Evolutionary conservation across 129 eudicot genomes (phyloP).

Genomic region (Cynara cardunculus): DNA sequence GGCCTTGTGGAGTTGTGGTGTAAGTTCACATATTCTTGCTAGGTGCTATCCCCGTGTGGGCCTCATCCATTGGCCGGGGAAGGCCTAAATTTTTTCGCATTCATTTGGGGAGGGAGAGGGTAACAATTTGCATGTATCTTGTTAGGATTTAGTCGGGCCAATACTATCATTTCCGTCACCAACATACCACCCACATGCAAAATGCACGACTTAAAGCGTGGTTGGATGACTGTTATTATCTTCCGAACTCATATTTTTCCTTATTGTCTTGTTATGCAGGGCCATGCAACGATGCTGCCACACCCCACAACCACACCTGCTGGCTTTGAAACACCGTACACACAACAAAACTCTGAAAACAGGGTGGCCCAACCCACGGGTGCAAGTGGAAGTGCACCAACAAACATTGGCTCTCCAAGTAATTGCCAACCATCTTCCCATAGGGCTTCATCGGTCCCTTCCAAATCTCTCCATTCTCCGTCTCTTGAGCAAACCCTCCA

Average conservation of each 20-base stretch:
- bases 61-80: too few relatives aligned
- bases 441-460: background rate
- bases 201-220: background rate
- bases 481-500: slow-evolving; percentile 1
- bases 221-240: background rate
- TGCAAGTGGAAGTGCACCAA: background rate
- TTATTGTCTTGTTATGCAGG: slow-evolving; percentile 28
- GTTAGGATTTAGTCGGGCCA: background rate
- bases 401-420: slow-evolving; percentile 27
- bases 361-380: slow-evolving; percentile 7
- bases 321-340: slow-evolving; percentile 17
- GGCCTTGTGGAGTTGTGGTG: too few relatives aligned
- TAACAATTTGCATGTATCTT: too few relatives aligned
- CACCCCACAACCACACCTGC: background rate
- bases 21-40: too few relatives aligned
- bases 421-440: slow-evolving; percentile 14
- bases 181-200: background rate
- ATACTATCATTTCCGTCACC: background rate
- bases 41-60: too few relatives aligned
- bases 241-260: background rate
- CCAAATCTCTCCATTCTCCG: slow-evolving; percentile 16
- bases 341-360: slow-evolving; percentile 9
- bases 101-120: too few relatives aligned
- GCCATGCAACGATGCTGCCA: slow-evolving; percentile 27
- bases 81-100: too few relatives aligned